Evolutionary conservation across 2,329 filamentous ascomycete genomes (phyloP), one percentile per base, ranked within the genome.

Genomic region (Trichothecium roseum): DNA sequence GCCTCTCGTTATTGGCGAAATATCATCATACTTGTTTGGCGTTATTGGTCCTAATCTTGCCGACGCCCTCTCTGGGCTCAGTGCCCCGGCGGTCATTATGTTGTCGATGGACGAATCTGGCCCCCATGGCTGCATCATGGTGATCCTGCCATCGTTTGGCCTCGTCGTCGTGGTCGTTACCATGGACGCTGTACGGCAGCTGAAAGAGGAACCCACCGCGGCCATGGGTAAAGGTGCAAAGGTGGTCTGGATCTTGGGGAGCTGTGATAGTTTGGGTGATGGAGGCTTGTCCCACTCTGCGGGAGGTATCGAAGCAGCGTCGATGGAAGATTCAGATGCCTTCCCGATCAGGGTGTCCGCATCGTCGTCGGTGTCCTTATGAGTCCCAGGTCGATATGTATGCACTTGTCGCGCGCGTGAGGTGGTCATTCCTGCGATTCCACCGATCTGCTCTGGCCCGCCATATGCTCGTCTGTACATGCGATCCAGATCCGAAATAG

Each of bases 1-100:
- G 5, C 71, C 71, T 28, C 69, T 62, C 8, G 75, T 79, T 17
- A 72, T 66, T 5, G 75, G 75, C 34, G 72, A 77, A 37, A 79
- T 72, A 46, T 80, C 75, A 15, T 75, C 73, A 42, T 71, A 74
- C 7, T 59, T 66, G 42, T 77, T 74, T 2, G 73, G 74, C 38
- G 74, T 78, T 54, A 59, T 52, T 1, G 73, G 68, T 0, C 69
- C 72, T 15, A 64, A 42, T 32, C 39, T 49, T 37, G 38, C 31
- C 2, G 46, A 46, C 12, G 38, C 40, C 24, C 37, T 27, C 31
- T 34, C 14, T 18, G 47, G 43, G 28, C 49, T 48, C 34, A 52
- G 42, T 8, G 45, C 43, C 4, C 34, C 45, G 12, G 49, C 47
- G 40, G 47, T 53, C 33, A 70, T 47, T 24, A 68, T 47, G 46